These are phyloP conservation scores for Rhizopus stolonifer DNA, from an alignment of 371 early-diverging fungal genomes.

Conservation along the genomic window DNA sequence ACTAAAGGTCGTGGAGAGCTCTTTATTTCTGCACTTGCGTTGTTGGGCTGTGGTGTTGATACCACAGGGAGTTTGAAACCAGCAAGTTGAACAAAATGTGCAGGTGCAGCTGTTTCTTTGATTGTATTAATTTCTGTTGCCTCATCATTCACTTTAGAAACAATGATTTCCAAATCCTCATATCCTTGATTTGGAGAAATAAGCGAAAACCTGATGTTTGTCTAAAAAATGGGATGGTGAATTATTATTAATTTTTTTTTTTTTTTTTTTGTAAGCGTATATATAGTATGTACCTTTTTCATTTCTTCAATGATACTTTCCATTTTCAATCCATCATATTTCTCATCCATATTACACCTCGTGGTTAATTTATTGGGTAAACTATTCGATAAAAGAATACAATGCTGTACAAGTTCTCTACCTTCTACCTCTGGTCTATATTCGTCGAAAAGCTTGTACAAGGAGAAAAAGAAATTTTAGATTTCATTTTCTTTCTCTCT, in stretches of 20 bases:
- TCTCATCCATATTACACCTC: slow-evolving; percentile 48
- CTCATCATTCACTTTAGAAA: slow-evolving; percentile 36
- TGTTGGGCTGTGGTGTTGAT: slow-evolving; percentile 12
- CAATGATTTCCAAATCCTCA: slow-evolving; percentile 34
- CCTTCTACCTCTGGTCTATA: slow-evolving; percentile 42
- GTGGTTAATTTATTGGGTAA: slow-evolving; percentile 48
- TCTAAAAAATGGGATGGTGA: slow-evolving; percentile 10
- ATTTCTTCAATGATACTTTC: slow-evolving; percentile 47
- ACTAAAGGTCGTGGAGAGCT: not conserved
- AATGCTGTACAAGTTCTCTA: slow-evolving; percentile 52
- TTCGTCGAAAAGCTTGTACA: slow-evolving; percentile 55
- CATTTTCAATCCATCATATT: slow-evolving; percentile 49
- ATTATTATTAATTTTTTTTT: no score
- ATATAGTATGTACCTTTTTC: slow-evolving; percentile 40
- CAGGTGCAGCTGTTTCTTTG: slow-evolving; percentile 32
- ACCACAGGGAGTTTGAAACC: slow-evolving; percentile 55
- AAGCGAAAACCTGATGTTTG: slow-evolving; percentile 49
- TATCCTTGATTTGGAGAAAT: slow-evolving; percentile 41
- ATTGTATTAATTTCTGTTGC: slow-evolving; percentile 43
- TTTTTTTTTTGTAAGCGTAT: no score
- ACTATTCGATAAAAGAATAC: slow-evolving; percentile 57
- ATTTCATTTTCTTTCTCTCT: no score
- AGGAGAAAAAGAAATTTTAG: not conserved
- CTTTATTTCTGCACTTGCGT: not conserved
- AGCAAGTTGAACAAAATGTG: slow-evolving; percentile 54